Base-by-base conservation (phyloP, 352 stramenopile genomes). In the Albugo candida region DNA sequence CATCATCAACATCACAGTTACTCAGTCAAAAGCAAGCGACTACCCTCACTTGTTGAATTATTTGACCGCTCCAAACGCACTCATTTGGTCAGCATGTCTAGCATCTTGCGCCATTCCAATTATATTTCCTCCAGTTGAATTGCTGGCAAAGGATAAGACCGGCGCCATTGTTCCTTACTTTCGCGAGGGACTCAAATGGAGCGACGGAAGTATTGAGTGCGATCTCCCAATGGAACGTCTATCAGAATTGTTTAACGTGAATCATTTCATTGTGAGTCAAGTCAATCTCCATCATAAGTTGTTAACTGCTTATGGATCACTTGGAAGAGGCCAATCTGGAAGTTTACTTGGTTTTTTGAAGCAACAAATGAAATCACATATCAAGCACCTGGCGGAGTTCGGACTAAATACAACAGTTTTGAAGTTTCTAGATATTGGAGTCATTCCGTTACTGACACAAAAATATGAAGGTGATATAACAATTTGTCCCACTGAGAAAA, bases 1-100 rank as follows among this genome's bases (percentile, higher is more conserved):
- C 17, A 98, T 98, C 64, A 84, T 98, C 45, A 99, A 99, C 68
- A 97, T 99, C 52, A 97, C 91, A 6, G 95, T 98, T 11, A 97
- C 89, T 5, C 92, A 92, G 18, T 64, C 81, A 43, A 83, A 73
- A 53, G 63, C 72, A 11, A 73, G 82, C 52, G 94, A 98, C 59
- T 95, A 96, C 46, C 93, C 93, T 44, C 80, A 96, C 41, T 56
- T 99, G 17, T 76, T 99, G 17, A 99, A 99, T 61, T 98, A 98
- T 71, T 69, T 99, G 16, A 98, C 93, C 5, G 89, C 94, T 4
- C 95, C 95, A 17, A 95, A 99, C 55, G 93, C 98, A 24, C 66
- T 98, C n/a, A 92, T 99, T 37, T 99, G 95, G 95, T 95, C 76
- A 45, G 95, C 94, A 40, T 92, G 85, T 1, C 70, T 97, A 2